Evolutionary conservation across 202 grass and related monocot genomes (phyloP).

Genomic region (Schoenoplectus triqueter): DNA sequence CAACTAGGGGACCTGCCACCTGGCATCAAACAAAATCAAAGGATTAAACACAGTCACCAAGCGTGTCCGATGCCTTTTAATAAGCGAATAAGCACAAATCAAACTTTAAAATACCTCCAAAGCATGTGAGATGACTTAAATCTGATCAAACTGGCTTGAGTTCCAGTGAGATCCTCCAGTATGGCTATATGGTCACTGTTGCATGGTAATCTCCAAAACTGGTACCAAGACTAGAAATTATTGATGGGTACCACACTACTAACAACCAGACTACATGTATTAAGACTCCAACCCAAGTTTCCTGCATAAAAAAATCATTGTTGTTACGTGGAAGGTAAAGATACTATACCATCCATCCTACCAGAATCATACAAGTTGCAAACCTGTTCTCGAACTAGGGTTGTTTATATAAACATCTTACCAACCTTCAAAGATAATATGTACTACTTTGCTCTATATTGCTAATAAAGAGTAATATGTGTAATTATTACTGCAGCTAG

Average conservation of each 20-base stretch:
- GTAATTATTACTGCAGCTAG: slow-evolving; percentile 47
- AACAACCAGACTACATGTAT: not conserved
- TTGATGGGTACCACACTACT: not conserved
- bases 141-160: not conserved
- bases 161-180: not conserved
- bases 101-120: not conserved
- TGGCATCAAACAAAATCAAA: not conserved
- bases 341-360: not conserved
- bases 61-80: not conserved
- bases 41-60: not conserved
- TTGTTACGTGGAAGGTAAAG: not conserved
- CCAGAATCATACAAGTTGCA: not conserved
- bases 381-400: not conserved
- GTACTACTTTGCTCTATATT: not conserved
- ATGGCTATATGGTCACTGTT: not conserved
- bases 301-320: not conserved
- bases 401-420: not conserved
- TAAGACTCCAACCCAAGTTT: not conserved
- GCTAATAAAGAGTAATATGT: not conserved
- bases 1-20: not conserved
- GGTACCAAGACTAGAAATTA: not conserved
- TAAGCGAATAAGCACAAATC: not conserved
- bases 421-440: not conserved
- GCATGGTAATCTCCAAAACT: not conserved
- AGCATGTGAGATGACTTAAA: not conserved